These are phyloP conservation scores for Delitschia confertaspora DNA, from an alignment of 495 filamentous ascomycete species.

Conservation along the genomic window DNA sequence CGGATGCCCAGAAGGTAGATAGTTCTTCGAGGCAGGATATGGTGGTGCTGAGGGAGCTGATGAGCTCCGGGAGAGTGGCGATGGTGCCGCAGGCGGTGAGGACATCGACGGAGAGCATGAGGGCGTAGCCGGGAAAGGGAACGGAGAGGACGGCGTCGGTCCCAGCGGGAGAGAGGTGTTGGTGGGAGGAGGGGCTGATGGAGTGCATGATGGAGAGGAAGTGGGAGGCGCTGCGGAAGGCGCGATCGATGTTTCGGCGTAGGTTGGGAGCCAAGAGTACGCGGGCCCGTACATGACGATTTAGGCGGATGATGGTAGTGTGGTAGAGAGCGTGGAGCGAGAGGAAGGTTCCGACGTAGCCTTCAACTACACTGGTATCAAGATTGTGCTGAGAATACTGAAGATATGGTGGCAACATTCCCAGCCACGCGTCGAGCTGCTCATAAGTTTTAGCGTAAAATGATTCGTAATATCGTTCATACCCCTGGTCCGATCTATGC, in stretches of 20 bases:
- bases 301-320: conserved; percentile 50
- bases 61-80: conserved; percentile 18
- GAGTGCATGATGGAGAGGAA: conserved; percentile 25
- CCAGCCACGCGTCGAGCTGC: conserved; percentile 45
- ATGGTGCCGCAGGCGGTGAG: conserved; percentile 27
- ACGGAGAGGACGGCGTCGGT: conserved; percentile 22
- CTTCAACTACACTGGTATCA: conserved; percentile 38
- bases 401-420: conserved; percentile 40
- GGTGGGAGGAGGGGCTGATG: conserved; percentile 10
- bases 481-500: conserved; percentile 40
- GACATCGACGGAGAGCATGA: conserved; percentile 32
- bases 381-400: conserved; percentile 45
- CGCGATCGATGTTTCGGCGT: conserved; percentile 28
- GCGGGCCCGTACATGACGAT: conserved; percentile 46
- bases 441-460: conserved; percentile 44
- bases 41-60: conserved; percentile 17
- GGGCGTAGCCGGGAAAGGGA: conserved; percentile 31
- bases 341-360: conserved; percentile 47
- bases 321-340: conserved; percentile 56
- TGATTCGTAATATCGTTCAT: conserved; percentile 39
- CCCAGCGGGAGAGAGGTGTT: conserved; percentile 9
- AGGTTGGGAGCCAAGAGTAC: conserved; percentile 16
- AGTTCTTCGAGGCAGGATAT: conserved; percentile 26
- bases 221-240: conserved; percentile 23
- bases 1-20: conserved; percentile 28